These are phyloP conservation scores for Holtermannia corniformis DNA, from an alignment of 768 basidiomycete species.

Conservation along the genomic window DNA sequence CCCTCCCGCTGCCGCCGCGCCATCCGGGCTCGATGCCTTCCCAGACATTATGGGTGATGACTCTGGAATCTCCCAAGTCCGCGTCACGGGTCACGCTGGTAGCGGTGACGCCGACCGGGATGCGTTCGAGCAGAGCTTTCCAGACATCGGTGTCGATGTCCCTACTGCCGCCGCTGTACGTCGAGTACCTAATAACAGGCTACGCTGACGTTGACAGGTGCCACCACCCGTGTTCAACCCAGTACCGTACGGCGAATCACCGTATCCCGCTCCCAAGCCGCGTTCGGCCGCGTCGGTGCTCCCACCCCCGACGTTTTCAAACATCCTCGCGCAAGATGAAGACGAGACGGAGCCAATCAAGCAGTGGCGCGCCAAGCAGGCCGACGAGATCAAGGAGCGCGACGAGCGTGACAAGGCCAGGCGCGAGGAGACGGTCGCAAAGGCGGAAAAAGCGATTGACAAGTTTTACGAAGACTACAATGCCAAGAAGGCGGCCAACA, in stretches of 20 bases:
- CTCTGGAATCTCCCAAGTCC: slow-evolving; percentile 18
- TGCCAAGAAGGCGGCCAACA: slow-evolving; percentile 76
- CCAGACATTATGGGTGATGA: slow-evolving; percentile 16
- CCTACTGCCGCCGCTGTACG: slow-evolving; percentile 32
- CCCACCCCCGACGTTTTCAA: slow-evolving; percentile 33
- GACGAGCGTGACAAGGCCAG: slow-evolving; percentile 69
- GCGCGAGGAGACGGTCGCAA: slow-evolving; percentile 70
- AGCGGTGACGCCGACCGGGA: slow-evolving; percentile 34
- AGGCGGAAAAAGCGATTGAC: slow-evolving; percentile 49
- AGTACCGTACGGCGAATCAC: slow-evolving; percentile 36
- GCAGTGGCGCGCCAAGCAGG: slow-evolving; percentile 79
- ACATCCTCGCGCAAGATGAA: slow-evolving; percentile 24
- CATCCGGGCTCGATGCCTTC: slow-evolving; percentile 27
- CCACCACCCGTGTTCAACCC: slow-evolving; percentile 34
- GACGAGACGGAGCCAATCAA: slow-evolving; percentile 47
- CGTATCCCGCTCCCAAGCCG: slow-evolving; percentile 29
- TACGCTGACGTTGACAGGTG: slow-evolving; percentile 11
- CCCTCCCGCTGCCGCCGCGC: slow-evolving; percentile 7
- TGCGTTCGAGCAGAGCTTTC: slow-evolving; percentile 38
- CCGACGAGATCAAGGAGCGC: slow-evolving; percentile 67
- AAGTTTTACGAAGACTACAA: slow-evolving; percentile 49
- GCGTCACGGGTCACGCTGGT: slow-evolving; percentile 35
- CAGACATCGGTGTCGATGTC: slow-evolving; percentile 33
- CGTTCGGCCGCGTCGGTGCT: slow-evolving; percentile 27
- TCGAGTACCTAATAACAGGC: slow-evolving; percentile 6